These are phyloP conservation scores for Lippia alba DNA, from an alignment of 305 asterid genomes.

Conservation along the genomic window DNA sequence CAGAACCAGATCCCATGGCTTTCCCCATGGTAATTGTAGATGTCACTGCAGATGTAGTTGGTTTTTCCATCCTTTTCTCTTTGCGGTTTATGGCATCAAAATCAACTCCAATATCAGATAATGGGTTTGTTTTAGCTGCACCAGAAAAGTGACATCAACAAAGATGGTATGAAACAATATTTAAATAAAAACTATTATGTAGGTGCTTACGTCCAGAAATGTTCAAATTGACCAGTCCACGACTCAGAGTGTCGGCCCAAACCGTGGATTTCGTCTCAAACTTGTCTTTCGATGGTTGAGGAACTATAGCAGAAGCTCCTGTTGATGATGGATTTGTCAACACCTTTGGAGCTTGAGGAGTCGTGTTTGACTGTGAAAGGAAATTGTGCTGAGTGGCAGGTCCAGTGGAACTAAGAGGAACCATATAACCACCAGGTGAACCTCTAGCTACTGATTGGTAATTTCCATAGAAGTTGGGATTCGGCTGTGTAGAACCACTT, in stretches of 20 bases:
- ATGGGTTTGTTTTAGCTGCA: conserved; percentile 93
- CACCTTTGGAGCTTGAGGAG: conserved; percentile 49
- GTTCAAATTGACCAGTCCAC: conserved; percentile 90
- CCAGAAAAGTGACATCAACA: conserved; percentile 15
- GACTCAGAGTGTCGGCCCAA: conserved; percentile 96
- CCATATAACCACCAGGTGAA: conserved; percentile 46
- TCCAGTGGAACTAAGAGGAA: conserved; percentile 55
- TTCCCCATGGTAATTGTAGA: conserved; percentile 90
- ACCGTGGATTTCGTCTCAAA: conserved; percentile 91
- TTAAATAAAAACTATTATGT: conserved; percentile 6
- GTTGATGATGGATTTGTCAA: conserved; percentile 47
- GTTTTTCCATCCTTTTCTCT: conserved; percentile 97
- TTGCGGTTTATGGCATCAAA: conserved; percentile 92
- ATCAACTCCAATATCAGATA: conserved; percentile 92
- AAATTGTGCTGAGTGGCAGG: conserved; percentile 41
- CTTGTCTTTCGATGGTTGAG: conserved; percentile 73
- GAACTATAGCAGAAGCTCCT: conserved; percentile 48
- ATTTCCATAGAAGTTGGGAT: conserved; percentile 58
- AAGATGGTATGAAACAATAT: conserved; percentile 7
- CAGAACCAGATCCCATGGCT: conserved; percentile 99
- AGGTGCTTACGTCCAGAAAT: conserved; percentile 88
- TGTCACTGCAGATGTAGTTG: conserved; percentile 55
- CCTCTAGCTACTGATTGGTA: conserved; percentile 50
- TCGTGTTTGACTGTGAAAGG: conserved; percentile 46
- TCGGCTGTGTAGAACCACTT: conserved; percentile 49